A percentile compares a stretch with the other conserved stretches of the same genome.
Conservation (phyloP, 1,139 yeast genomes). For the Debaryomycetaceae sp. region DNA sequence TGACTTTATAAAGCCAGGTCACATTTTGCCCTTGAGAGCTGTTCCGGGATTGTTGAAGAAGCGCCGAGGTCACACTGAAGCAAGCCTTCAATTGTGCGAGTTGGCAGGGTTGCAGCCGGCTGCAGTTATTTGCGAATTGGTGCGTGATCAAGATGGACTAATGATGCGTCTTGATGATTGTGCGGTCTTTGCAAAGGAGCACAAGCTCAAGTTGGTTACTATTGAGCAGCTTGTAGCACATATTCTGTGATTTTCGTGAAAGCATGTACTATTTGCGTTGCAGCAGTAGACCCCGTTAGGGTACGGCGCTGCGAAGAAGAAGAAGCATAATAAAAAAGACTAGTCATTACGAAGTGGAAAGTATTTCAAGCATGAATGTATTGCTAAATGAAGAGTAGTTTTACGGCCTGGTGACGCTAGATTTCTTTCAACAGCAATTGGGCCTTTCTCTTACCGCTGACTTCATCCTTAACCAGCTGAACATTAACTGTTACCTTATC, state of each 20-base stretch:
- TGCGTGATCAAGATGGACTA: slow-evolving; percentile 83
- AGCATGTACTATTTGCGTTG: no score
- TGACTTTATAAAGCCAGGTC: slow-evolving; percentile 88
- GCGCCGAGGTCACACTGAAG: slow-evolving; percentile 98
- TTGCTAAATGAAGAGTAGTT: no score
- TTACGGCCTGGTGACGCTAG: no score
- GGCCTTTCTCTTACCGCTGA: slow-evolving; percentile 89
- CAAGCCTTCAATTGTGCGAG: slow-evolving; percentile 79
- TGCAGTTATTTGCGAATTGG: slow-evolving; percentile 89
- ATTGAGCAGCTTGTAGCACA: slow-evolving; percentile 67
- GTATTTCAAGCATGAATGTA: no score
- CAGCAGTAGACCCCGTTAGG: no score
- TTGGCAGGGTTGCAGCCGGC: slow-evolving; percentile 77
- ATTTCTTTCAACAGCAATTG: slow-evolving; percentile 43
- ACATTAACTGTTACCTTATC: slow-evolving; percentile 80
- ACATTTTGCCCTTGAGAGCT: slow-evolving; percentile 85
- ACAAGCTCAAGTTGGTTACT: slow-evolving; percentile 62
- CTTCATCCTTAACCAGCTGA: slow-evolving; percentile 70
- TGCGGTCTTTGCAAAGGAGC: slow-evolving; percentile 50
- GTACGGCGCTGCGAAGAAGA: no score
- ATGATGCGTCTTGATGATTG: slow-evolving; percentile 96
- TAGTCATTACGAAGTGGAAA: no score
- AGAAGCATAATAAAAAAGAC: no score
- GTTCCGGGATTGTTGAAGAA: slow-evolving; percentile 69
- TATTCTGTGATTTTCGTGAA: slow-evolving; percentile 2